Evolutionary conservation across 2,329 filamentous ascomycete species (phyloP).

Genomic region (Epichloe brachyelytri): DNA sequence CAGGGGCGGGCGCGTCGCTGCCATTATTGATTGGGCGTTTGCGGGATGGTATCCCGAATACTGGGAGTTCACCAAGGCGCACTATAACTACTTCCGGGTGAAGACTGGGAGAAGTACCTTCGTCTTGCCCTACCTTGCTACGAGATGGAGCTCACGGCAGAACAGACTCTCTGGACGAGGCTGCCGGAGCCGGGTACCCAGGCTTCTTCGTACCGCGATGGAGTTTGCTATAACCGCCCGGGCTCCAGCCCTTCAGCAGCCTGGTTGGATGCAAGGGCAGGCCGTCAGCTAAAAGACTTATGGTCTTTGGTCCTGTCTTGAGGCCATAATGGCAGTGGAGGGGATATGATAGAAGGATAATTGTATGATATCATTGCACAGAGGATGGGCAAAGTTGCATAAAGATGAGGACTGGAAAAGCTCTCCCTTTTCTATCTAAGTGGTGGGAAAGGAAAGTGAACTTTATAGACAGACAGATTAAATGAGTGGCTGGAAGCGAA

Average conservation of each 20-base stretch:
- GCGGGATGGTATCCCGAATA: slow-evolving; percentile 23
- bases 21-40: slow-evolving; percentile 20
- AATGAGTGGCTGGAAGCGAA: too few species aligned
- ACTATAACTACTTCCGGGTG: slow-evolving; percentile 11
- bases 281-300: slow-evolving; percentile 8
- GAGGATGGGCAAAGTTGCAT: too few species aligned
- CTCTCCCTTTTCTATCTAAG: too few species aligned
- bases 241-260: slow-evolving; percentile 12
- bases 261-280: slow-evolving; percentile 13
- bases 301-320: slow-evolving; percentile 8
- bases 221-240: neutral
- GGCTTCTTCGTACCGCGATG: slow-evolving; percentile 5
- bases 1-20: slow-evolving; percentile 12
- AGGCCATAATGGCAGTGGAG: neutral
- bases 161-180: slow-evolving; percentile 11
- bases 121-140: slow-evolving; percentile 11
- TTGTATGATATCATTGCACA: too few species aligned
- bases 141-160: slow-evolving; percentile 13
- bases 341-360: neutral
- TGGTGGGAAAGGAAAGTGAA: too few species aligned
- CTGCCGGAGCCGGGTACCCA: slow-evolving; percentile 11
- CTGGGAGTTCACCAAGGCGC: slow-evolving; percentile 17
- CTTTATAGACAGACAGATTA: too few species aligned
- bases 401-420: too few species aligned
- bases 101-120: slow-evolving; percentile 13